Percentiles rank a stretch among this genome's conserved stretches.
Evolutionary conservation across 2,329 filamentous ascomycete species (phyloP).

Genomic region (Hypoxylon rubiginosum): DNA sequence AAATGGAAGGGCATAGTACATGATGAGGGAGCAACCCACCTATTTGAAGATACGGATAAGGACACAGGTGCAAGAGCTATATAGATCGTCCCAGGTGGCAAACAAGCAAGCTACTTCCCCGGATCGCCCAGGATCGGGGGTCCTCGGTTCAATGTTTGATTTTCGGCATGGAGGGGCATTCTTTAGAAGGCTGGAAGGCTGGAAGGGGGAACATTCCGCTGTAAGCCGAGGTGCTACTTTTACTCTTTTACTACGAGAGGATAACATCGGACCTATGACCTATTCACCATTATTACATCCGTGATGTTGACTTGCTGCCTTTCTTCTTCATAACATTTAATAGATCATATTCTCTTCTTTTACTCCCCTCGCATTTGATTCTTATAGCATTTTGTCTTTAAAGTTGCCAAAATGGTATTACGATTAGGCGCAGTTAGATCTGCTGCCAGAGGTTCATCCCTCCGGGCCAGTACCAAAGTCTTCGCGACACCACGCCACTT

Average conservation of each 20-base stretch:
- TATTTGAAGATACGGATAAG: neutral
- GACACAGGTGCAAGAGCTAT: constrained; percentile 8
- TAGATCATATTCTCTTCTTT: neutral
- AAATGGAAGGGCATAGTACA: neutral
- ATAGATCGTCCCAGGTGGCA: no score
- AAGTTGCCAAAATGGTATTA: constrained; percentile 44
- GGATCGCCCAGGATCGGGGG: constrained; percentile 20
- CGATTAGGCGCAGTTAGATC: constrained; percentile 42
- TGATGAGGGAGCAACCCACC: neutral
- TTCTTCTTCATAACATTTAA: neutral
- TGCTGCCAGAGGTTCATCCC: constrained; percentile 39
- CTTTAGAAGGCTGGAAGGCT: no score
- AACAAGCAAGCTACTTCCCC: constrained; percentile 32
- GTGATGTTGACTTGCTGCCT: constrained; percentile 10
- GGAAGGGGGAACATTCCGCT: constrained; percentile 31
- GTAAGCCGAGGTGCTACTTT: constrained; percentile 44
- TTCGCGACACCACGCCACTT: constrained; percentile 58
- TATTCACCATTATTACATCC: neutral
- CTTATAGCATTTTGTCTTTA: neutral
- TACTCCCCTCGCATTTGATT: neutral
- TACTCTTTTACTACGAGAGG: constrained; percentile 20
- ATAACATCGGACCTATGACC: constrained; percentile 20
- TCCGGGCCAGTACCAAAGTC: constrained; percentile 39
- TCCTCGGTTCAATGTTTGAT: constrained; percentile 31
- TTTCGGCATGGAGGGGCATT: constrained; percentile 15